Base-by-base conservation (phyloP, 371 early-diverging fungal species). In the Rhizopus delemar region DNA sequence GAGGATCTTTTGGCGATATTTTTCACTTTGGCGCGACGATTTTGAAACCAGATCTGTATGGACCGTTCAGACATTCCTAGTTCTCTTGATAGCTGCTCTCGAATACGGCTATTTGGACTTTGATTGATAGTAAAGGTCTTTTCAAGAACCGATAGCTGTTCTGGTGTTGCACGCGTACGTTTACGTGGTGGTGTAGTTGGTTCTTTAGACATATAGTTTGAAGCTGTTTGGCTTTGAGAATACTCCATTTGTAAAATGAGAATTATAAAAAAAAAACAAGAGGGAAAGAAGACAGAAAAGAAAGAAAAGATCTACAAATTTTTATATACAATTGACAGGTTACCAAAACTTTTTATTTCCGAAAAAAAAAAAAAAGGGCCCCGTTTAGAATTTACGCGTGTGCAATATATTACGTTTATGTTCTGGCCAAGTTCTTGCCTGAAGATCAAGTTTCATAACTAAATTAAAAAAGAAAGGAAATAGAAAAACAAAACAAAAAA, bases 21-120 rank as follows among this genome's bases (percentile, higher is more conserved):
- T 74, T 93, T 94, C 11, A 86, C 86, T 73, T 93, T 94, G 9
- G 95, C 94, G 51, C 99, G 84, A 68, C 93, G 83, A 82, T 98
- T 98, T 73, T 98, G 99, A 81, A 98, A 98, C 99, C 99, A 97
- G 56, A 97, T 93, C 74, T 96, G 95, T 51, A 98, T 93, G 8
- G 92, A 86, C 63, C 92, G 83, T 57, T 86, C 86, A 29, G 94
- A 90, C 94, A 96, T 95, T 57, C 86, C 84, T 32, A 96, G 85
- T 62, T 92, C 84, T 56, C 81, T 80, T 39, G 92, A 88, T 28
- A 96, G 81, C 36, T 84, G 82, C 66, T 88, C 90, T 55, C 97
- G 87, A 54, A 91, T 78, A 56, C 89, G 82, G 32, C 81, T 84
- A 45, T 87, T 87, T 45, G 90, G 90, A 38, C 86, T 68, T 60